phyloP scores from a whole-genome alignment of 805 yeast genomes.

The Cyberlindnera euphorbiiphila region DNA sequence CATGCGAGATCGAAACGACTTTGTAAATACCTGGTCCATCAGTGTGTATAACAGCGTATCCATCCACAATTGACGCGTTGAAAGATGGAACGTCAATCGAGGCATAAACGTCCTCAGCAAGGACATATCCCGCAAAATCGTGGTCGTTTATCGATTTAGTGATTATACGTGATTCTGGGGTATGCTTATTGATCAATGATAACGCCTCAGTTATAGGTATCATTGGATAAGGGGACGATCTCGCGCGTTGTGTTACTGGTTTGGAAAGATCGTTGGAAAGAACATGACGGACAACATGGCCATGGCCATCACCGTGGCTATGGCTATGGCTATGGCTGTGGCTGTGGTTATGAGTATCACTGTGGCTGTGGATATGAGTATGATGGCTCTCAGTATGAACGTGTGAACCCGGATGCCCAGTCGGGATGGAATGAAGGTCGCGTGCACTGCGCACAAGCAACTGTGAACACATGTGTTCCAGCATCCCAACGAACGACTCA shows the following conservation, averaged over 20 bases:
- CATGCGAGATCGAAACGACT: conserved; percentile 40
- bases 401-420: too few relatives aligned
- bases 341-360: background rate
- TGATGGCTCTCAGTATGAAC: too few relatives aligned
- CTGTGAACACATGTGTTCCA: conserved; percentile 43
- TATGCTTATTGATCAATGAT: conserved; percentile 29
- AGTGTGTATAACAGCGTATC: conserved; percentile 44
- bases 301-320: conserved; percentile 17
- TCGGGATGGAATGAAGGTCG: conserved; percentile 38
- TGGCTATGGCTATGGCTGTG: background rate
- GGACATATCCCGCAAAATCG: conserved; percentile 34
- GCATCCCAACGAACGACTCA: conserved; percentile 33
- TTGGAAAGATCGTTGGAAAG: conserved; percentile 33
- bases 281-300: conserved; percentile 34
- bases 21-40: conserved; percentile 45
- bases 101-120: conserved; percentile 41
- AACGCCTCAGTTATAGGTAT: conserved; percentile 40
- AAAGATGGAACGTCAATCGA: conserved; percentile 42
- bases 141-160: conserved; percentile 29
- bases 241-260: conserved; percentile 39
- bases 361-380: too few relatives aligned
- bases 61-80: conserved; percentile 55
- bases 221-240: conserved; percentile 48
- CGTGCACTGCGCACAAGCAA: conserved; percentile 35
- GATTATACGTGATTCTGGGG: conserved; percentile 30